phyloP scores from a whole-genome alignment of 148 eudicot genomes.

The Rhododendron molle region DNA sequence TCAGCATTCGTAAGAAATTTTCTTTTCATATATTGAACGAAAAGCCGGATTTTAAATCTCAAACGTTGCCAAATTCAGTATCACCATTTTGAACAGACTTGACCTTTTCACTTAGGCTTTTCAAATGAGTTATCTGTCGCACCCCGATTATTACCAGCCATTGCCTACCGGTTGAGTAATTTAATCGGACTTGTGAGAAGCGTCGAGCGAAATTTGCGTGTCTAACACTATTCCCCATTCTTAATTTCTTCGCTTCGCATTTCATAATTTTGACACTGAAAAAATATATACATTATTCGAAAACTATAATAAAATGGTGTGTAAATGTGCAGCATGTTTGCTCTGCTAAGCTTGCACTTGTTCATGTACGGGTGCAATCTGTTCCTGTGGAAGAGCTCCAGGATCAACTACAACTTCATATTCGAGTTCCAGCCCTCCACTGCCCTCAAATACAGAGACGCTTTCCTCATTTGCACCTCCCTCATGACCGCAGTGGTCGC shows the following conservation, averaged over 20 bases:
- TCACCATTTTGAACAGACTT: not conserved
- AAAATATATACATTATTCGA: not conserved
- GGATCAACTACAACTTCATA: conserved; percentile 87
- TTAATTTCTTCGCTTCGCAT: no score
- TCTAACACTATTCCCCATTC: no score
- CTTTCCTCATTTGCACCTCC: conserved; percentile 76
- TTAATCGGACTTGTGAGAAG: no score
- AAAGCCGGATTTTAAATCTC: not conserved
- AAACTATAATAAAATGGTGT: not conserved
- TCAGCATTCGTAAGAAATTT: no score
- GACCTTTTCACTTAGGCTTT: no score
- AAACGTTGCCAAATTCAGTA: not conserved
- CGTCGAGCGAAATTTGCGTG: no score
- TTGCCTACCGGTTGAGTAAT: no score
- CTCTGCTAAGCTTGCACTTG: conserved; percentile 80
- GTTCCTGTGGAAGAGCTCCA: conserved; percentile 79
- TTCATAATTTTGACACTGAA: no score
- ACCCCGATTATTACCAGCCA: no score
- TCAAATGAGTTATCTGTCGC: no score
- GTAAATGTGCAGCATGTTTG: conserved; percentile 69
- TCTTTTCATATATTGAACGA: not conserved
- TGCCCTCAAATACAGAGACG: conserved; percentile 78
- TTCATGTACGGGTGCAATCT: conserved; percentile 95
- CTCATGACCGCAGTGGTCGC: conserved; percentile 87
- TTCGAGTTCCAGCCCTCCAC: conserved; percentile 75